Evolutionary conservation across 169 alveolate species (phyloP).

Genomic region (Cryptosporidium parvum): DNA sequence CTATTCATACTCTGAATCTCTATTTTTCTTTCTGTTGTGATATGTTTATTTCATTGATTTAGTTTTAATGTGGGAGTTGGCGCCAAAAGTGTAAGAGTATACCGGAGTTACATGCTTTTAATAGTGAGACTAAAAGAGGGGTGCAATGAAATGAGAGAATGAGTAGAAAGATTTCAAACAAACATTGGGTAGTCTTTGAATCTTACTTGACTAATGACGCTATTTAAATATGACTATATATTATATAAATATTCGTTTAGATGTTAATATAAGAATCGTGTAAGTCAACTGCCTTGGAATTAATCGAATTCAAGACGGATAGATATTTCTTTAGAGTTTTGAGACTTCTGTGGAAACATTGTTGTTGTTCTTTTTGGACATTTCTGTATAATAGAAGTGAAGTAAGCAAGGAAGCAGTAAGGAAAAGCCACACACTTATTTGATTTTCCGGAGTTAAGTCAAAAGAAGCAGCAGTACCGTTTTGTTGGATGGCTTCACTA

Average conservation of each 20-base stretch:
- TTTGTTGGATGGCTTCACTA: background rate
- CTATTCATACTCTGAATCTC: background rate
- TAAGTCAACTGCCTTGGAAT: slow-evolving; percentile 19
- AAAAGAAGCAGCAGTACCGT: background rate
- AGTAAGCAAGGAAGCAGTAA: background rate
- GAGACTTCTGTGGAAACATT: slow-evolving; percentile 1
- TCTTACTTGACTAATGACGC: background rate
- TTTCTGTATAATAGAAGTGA: slow-evolving; percentile 22
- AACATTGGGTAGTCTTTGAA: background rate
- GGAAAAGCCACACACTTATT: slow-evolving; percentile 8
- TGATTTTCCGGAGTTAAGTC: background rate
- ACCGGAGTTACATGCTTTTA: background rate
- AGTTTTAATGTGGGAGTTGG: background rate
- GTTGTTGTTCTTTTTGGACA: slow-evolving; percentile 29
- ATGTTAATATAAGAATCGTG: slow-evolving; percentile 13
- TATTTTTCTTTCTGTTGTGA: too few relatives aligned
- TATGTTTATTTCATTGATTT: background rate
- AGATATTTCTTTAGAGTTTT: slow-evolving; percentile 10
- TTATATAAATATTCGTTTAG: background rate
- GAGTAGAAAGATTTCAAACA: background rate
- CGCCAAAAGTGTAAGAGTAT: background rate
- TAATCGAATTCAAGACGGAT: background rate
- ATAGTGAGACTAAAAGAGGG: background rate
- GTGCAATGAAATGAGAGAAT: background rate
- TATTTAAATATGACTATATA: background rate